Evolutionary conservation across 495 filamentous ascomycete species (phyloP).

Genomic region (Zalerion maritima): DNA sequence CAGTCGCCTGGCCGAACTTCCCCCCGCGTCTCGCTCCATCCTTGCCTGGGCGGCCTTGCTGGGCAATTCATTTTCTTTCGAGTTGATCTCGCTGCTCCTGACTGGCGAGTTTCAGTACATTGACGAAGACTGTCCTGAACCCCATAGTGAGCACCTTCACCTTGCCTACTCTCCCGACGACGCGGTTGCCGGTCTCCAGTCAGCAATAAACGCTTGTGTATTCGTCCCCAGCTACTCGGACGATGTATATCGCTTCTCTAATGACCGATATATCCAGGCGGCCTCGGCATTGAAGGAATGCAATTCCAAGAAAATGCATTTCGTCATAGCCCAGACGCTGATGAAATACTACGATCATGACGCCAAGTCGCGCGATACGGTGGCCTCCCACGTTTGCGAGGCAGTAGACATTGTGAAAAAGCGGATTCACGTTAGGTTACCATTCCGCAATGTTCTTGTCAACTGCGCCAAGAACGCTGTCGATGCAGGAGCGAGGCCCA

Average conservation of each 20-base stretch:
- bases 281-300: slow-evolving; percentile 54
- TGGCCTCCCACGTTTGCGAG: slow-evolving; percentile 62
- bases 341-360: slow-evolving; percentile 51
- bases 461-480: slow-evolving; percentile 61
- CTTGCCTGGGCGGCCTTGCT: slow-evolving; percentile 76
- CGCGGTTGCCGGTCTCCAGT: slow-evolving; percentile 61
- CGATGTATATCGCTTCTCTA: slow-evolving; percentile 59
- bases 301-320: slow-evolving; percentile 69
- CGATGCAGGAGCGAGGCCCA: slow-evolving; percentile 65
- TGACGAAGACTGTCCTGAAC: slow-evolving; percentile 20
- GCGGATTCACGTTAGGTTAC: slow-evolving; percentile 39
- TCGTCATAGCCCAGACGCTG: slow-evolving; percentile 63
- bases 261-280: slow-evolving; percentile 71
- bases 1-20: slow-evolving; percentile 60
- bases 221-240: slow-evolving; percentile 62
- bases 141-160: slow-evolving; percentile 8
- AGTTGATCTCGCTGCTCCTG: slow-evolving; percentile 61
- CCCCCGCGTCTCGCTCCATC: slow-evolving; percentile 54
- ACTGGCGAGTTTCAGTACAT: slow-evolving; percentile 46
- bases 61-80: slow-evolving; percentile 67
- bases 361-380: slow-evolving; percentile 44
- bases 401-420: slow-evolving; percentile 56
- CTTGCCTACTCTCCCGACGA: slow-evolving; percentile 30
- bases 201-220: slow-evolving; percentile 60
- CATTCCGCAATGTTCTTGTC: slow-evolving; percentile 59